phyloP scores from a whole-genome alignment of 495 filamentous ascomycete genomes.

The Penicillium simplicissimum region DNA sequence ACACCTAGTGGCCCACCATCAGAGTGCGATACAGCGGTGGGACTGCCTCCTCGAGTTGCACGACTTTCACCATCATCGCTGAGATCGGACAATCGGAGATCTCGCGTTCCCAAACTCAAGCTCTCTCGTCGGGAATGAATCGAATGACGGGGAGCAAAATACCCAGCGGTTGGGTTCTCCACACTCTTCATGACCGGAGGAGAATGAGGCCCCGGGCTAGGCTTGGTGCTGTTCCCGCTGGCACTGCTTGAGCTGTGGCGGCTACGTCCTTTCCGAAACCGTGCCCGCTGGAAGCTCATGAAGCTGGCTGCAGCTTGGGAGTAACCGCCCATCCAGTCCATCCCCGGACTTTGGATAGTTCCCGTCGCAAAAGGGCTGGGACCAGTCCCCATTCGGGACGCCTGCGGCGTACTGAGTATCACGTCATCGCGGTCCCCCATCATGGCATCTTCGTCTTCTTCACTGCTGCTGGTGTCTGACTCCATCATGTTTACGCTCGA shows the following conservation, averaged over 20 bases:
- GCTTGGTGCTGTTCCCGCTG: conserved; percentile 69
- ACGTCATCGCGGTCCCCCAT: conserved; percentile 78
- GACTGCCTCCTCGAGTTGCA: conserved; percentile 47
- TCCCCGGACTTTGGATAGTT: conserved; percentile 49
- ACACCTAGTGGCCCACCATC: conserved; percentile 51
- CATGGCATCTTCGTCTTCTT: conserved; percentile 77
- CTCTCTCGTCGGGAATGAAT: conserved; percentile 72
- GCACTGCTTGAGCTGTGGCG: conserved; percentile 70
- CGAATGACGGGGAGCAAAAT: conserved; percentile 47
- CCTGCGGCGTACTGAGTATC: conserved; percentile 61
- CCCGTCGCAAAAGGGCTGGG: conserved; percentile 50
- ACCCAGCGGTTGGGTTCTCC: conserved; percentile 49
- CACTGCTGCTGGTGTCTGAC: conserved; percentile 73
- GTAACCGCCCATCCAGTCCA: conserved; percentile 59
- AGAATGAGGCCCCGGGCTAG: conserved; percentile 62
- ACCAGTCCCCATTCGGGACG: conserved; percentile 37
- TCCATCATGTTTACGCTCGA: conserved; percentile 80
- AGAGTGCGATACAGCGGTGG: conserved; percentile 37
- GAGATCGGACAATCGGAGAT: conserved; percentile 80
- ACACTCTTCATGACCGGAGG: conserved; percentile 65
- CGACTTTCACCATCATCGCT: conserved; percentile 73
- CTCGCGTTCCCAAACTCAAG: conserved; percentile 81
- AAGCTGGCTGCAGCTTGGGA: conserved; percentile 71
- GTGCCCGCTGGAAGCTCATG: conserved; percentile 72
- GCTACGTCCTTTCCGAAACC: conserved; percentile 56